Evolutionary conservation across 2,329 filamentous ascomycete genomes (phyloP), one percentile per base, ranked within the genome.

Genomic region (Xylariaceae sp.): DNA sequence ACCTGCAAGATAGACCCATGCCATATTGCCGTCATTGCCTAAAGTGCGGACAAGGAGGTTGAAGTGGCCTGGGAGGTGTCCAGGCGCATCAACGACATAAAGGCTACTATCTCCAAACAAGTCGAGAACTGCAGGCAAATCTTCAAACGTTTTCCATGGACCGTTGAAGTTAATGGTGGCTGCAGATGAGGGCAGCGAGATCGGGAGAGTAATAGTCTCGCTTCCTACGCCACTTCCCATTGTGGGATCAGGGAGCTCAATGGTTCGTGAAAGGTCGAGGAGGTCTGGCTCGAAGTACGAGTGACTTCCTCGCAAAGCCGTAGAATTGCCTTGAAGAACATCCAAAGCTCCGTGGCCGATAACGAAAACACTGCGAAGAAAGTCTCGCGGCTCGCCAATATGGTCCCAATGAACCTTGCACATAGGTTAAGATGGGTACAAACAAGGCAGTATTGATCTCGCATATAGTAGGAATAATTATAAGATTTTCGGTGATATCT

Each of bases 61-160:
- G 4, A 80, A 63, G 53, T 81, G 78, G 0, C 78, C 78, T 1
- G 71, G 71, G 0, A 81, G 60, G 63, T 81, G 78, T 0, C 78
- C 78, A 2, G 78, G 78, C 0, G 75, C 71, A 60, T 80, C 73
- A 16, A 81, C 67, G 1, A 80, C 64, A 58, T 73, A 79, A 5
- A 79, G 50, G 7, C 65, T 72, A 1, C 72, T 73, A 49, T 81
- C 78, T 4, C 59, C 54, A 54, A 77, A 77, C 15, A 79, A 57
- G 55, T 81, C 78, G 5, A 66, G 52, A 10, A 40, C 39, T 2
- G 53, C 47, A 10, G 53, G 53, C 6, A 56, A 43, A 4, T 10
- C 48, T n/a, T 44, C 41, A 2, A 56, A 11, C 4, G 9, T 23
- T 21, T 21, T 11, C 53, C 53, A 56, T 6, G 48, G 48, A 6